phyloP scores from a whole-genome alignment of 345 rosid genomes.

The Salix udensis region DNA sequence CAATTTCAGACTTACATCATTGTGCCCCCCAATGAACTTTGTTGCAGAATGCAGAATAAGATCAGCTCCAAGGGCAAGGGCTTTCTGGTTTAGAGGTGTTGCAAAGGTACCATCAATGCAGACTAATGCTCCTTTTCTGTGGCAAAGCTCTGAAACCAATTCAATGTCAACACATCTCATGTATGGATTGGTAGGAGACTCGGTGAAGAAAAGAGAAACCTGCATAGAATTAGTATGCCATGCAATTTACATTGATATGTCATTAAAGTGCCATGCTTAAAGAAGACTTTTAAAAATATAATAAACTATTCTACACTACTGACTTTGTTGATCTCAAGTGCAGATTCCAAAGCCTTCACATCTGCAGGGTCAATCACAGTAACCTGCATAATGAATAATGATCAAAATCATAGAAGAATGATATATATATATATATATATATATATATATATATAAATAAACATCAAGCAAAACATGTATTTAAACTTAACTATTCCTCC shows the following conservation, averaged over 20 bases:
- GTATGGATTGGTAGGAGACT: constrained; percentile 96
- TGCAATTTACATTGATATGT: constrained; percentile 9
- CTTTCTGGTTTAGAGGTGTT: constrained; percentile 94
- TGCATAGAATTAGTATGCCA: constrained; percentile 30
- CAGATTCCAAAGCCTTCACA: constrained; percentile 64
- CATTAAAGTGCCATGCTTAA: not conserved
- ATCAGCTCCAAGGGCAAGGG: constrained; percentile 94
- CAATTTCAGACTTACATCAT: constrained; percentile 58
- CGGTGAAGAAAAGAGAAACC: constrained; percentile 91
- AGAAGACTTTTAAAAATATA: not conserved
- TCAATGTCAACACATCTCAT: constrained; percentile 90
- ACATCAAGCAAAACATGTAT: not conserved
- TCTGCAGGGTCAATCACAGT: constrained; percentile 97
- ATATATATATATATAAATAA: not conserved
- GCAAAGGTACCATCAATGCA: constrained; percentile 99
- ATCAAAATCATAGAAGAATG: not conserved
- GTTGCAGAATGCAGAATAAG: constrained; percentile 88
- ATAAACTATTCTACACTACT: constrained; percentile 22
- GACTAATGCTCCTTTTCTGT: constrained; percentile 78
- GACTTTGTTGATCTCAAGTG: constrained; percentile 68
- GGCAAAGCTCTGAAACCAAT: constrained; percentile 84
- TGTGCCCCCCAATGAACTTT: constrained; percentile 91
- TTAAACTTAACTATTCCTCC: not conserved
- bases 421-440: not conserved
- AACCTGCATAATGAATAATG: constrained; percentile 49